Percentiles rank a stretch among this genome's conserved stretches.
Conservation (phyloP, 805 yeast genomes). For the Cyberlindnera meyerae region DNA sequence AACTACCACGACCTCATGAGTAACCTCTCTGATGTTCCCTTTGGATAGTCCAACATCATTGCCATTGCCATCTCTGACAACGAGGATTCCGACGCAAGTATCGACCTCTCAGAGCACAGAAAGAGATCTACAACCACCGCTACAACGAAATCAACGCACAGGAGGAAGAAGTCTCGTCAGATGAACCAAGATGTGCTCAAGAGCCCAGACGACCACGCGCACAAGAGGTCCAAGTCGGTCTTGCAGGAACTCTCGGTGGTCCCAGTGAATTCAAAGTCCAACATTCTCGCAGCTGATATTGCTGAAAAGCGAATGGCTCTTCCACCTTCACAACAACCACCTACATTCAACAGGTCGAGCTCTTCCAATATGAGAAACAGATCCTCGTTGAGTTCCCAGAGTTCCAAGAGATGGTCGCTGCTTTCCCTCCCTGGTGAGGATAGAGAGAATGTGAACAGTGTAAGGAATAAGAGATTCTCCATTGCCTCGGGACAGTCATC, state of each 20-base stretch:
- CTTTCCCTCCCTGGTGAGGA: constrained; percentile 23
- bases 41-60: constrained; percentile 18
- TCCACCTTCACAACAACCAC: constrained; percentile 11
- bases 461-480: constrained; percentile 20
- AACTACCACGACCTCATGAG: constrained; percentile 7
- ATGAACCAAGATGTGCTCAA: constrained; percentile 8
- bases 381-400: constrained; percentile 18
- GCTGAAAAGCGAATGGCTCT: constrained; percentile 24
- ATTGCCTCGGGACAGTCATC: constrained; percentile 20
- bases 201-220: constrained; percentile 3
- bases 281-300: constrained; percentile 10
- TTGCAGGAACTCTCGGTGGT: constrained; percentile 20
- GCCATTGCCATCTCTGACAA: constrained; percentile 24
- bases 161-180: constrained; percentile 10
- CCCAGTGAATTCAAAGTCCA: constrained; percentile 4
- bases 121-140: constrained; percentile 2
- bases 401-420: constrained; percentile 27
- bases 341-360: constrained; percentile 19
- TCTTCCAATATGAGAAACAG: constrained; percentile 24
- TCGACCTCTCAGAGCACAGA: constrained; percentile 16
- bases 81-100: constrained; percentile 17
- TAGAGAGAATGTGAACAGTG: constrained; percentile 14
- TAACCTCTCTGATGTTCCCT: constrained; percentile 20
- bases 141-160: too few species aligned
- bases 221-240: constrained; percentile 12